Evolutionary conservation across 768 basidiomycete species (phyloP).

Genomic region (Cystobasidiopsis lactophilus): DNA sequence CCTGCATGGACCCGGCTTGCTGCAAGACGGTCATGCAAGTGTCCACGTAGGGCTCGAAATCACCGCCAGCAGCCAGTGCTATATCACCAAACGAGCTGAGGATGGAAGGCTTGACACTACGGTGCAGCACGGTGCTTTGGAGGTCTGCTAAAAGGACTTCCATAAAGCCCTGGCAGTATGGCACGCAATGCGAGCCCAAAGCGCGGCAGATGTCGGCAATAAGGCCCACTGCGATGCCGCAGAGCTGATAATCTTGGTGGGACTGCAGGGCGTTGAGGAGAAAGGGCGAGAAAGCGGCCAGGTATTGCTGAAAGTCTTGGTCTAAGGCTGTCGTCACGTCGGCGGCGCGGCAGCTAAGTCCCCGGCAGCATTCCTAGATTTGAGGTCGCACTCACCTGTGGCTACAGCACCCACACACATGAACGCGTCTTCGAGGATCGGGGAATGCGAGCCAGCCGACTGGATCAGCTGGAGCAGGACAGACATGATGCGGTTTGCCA

Average conservation of each 20-base stretch:
- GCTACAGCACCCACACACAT: constrained; percentile 74
- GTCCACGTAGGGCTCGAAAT: constrained; percentile 70
- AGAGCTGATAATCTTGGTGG: constrained; percentile 85
- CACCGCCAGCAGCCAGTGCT: constrained; percentile 60
- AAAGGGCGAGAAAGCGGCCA: constrained; percentile 61
- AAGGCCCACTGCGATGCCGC: constrained; percentile 83
- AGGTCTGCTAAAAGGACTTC: constrained; percentile 73
- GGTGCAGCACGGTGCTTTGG: constrained; percentile 67
- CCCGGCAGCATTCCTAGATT: neutral
- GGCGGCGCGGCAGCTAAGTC: no score
- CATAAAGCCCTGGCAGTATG: constrained; percentile 78
- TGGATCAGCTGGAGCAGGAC: constrained; percentile 63
- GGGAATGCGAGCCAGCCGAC: constrained; percentile 74
- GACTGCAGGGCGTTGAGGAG: constrained; percentile 72
- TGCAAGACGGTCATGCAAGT: constrained; percentile 75
- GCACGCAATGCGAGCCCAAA: constrained; percentile 56
- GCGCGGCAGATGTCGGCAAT: constrained; percentile 94
- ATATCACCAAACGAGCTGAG: constrained; percentile 90
- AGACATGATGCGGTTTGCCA: constrained; percentile 90
- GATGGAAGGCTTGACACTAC: constrained; percentile 92
- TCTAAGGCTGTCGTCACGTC: constrained; percentile 47
- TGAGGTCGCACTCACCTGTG: constrained; percentile 20
- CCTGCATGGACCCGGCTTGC: constrained; percentile 71
- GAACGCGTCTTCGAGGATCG: constrained; percentile 89
- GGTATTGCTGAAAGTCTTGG: constrained; percentile 54